Conservation (phyloP, 352 stramenopile genomes). For the Phytophthora hybrid region DNA sequence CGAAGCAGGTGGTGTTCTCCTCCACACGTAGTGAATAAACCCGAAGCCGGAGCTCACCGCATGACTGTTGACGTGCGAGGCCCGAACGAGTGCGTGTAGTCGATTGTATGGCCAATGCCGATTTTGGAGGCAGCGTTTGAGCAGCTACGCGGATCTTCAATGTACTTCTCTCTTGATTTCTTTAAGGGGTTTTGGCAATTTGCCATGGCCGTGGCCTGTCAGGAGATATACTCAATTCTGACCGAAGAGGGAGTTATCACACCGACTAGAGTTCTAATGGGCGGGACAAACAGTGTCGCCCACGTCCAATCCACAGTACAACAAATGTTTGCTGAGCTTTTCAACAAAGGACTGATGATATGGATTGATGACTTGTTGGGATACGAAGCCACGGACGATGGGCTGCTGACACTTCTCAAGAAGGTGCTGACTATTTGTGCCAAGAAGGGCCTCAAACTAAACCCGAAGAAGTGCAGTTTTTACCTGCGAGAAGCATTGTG, state of each 20-base stretch:
- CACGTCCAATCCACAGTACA: not conserved
- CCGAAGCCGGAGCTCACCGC: not conserved
- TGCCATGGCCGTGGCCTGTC: constrained; percentile 2
- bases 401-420: not conserved
- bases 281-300: not conserved
- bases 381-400: not conserved
- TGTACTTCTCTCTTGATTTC: constrained; percentile 25
- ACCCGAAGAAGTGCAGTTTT: constrained; percentile 16
- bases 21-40: constrained; percentile 20
- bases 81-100: constrained; percentile 11
- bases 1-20: constrained; percentile 10
- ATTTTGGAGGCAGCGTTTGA: constrained; percentile 18
- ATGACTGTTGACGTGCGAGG: constrained; percentile 23
- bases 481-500: not conserved
- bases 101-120: constrained; percentile 24
- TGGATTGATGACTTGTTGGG: not conserved
- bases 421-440: constrained; percentile 18
- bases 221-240: constrained; percentile 25
- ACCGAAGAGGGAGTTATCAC: constrained; percentile 27
- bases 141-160: constrained; percentile 4
- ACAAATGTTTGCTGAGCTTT: not conserved
- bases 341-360: not conserved
- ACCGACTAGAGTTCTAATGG: not conserved
- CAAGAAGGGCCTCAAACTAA: constrained; percentile 15
- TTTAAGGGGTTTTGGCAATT: constrained; percentile 32